Base-by-base conservation (phyloP, 192 early-diverging fungal species). In the Mortierella claussenii region DNA sequence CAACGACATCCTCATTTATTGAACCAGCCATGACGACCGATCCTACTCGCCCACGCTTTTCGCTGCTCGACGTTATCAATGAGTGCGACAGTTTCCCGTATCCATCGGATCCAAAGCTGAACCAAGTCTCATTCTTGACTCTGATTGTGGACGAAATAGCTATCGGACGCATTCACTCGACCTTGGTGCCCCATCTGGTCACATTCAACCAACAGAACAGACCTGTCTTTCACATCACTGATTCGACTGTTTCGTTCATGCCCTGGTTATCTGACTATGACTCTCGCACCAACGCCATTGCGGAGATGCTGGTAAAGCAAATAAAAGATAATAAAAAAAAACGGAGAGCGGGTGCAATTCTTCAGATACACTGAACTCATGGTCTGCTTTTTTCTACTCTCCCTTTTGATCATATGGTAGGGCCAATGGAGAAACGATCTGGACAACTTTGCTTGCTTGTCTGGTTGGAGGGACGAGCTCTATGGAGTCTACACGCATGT, bases 381-480 rank as follows among this genome's bases (percentile, higher is more conserved):
- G n/a, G n/a, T n/a, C n/a, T n/a, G 18, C 1, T 45, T 28, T 11
- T 27, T 13, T 58, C 30, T 55, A 23, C 33, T 46, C 30, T 26
- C 24, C n/a, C n/a, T n/a, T n/a, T n/a, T n/a, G n/a, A n/a, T n/a
- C n/a, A 9, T 11, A 24, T 23, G 37, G 26, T 50, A 73, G 69
- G 18, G 47, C 8, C 55, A 60, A 10, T 75, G 70, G 70, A 65
- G 70, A 60, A 54, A 66, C 7, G 51, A 75, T n/a, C 13, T 47
- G 2, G 47, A 63, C 15, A 48, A 37, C 12, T 65, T 67, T 18
- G 49, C 68, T 1, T 60, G 12, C 24, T 55, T 71, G 21, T 63
- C 83, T 62, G 90, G 91, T 2, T 98, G 97, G 97, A 80, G 97
- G 11, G 80, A 89, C 59, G 97, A 97, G 69, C 82, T 94, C 15